Evolutionary conservation across 371 early-diverging fungal species (phyloP), one percentile per base, ranked within the genome.

Genomic region (Blakeslea trispora): DNA sequence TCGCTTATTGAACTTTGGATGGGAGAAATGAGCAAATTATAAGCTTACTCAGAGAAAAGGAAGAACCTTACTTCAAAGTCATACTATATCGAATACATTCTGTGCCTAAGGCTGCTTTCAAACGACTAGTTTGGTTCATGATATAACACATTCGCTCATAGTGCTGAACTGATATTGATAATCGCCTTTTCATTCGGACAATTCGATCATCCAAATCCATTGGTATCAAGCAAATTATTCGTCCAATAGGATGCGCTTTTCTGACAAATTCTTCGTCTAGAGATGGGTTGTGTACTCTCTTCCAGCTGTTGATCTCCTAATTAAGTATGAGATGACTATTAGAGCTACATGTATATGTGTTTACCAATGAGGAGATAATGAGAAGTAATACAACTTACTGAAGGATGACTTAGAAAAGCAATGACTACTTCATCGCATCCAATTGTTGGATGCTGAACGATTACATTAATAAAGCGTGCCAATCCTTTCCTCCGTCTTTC

Each of bases 401-500:
- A 79, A 23, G 88, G 83, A 50, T 86, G 86, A 1, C 83, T 85
- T 44, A 90, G 65, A 64, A 90, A 91, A 0, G 79, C 81, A 21
- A 71, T 53, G 1, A 89, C 85, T 0, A 84, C 61, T 5, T 81
- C 79, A 53, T 92, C 91, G 53, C 78, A 75, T n/a, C 80, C 74
- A 21, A 93, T 59, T 0, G 82, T 73, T 3, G 93, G 93, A 64
- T 93, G 93, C 40, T 89, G 79, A 28, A 78, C 84, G n/a, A 91
- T 56, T 4, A 86, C 82, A 68, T 90, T 89, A 46, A 87, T 82
- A 55, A 90, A 93, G 19, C 93, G 76, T 0, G 78, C 63, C 19
- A 93, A 61, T 1, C 90, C 91, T 22, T 83, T 83, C 28, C 89
- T 78, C 23, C 93, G 74, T 53, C 81, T 77, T 49, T 90, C 91